Conservation (phyloP, 78 protist genomes). For the Dictyostelium intermedium region DNA sequence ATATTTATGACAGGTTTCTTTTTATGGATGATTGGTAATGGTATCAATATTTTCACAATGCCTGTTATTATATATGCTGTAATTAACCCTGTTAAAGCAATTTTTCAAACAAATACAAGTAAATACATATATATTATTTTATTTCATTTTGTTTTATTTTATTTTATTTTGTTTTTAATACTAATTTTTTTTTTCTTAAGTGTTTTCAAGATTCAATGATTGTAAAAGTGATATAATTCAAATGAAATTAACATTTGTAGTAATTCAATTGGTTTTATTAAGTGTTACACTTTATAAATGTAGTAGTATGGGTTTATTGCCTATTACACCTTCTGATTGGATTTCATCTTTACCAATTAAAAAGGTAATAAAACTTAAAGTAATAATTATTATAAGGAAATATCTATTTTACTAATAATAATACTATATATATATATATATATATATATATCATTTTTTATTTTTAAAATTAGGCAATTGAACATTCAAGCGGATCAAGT, state of each 20-base stretch:
- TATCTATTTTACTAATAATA: too few relatives aligned
- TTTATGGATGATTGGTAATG: conserved; percentile 81
- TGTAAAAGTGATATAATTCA: conserved; percentile 7
- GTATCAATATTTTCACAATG: conserved; percentile 73
- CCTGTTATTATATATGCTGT: conserved; percentile 69
- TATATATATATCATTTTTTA: neutral
- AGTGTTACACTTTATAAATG: conserved; percentile 74
- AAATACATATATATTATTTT: neutral
- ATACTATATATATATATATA: neutral
- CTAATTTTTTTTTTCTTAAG: neutral
- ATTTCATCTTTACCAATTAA: conserved; percentile 72
- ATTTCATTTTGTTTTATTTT: neutral
- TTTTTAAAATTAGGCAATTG: neutral
- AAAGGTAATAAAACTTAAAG: neutral
- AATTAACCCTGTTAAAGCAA: conserved; percentile 77
- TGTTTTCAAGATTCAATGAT: conserved; percentile 54
- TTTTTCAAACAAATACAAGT: conserved; percentile 41
- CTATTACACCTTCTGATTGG: conserved; percentile 81
- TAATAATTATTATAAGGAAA: neutral
- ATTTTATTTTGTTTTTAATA: too few relatives aligned
- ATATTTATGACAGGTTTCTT: conserved; percentile 79
- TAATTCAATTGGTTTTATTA: conserved; percentile 45
- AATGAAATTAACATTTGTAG: conserved; percentile 61
- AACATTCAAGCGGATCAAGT: conserved; percentile 21
- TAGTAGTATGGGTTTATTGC: conserved; percentile 78